A percentile compares a stretch with the other conserved stretches of the same genome.
Conservation (phyloP, 1,139 yeast genomes). For the Sugiyamaella grinbergsii region DNA sequence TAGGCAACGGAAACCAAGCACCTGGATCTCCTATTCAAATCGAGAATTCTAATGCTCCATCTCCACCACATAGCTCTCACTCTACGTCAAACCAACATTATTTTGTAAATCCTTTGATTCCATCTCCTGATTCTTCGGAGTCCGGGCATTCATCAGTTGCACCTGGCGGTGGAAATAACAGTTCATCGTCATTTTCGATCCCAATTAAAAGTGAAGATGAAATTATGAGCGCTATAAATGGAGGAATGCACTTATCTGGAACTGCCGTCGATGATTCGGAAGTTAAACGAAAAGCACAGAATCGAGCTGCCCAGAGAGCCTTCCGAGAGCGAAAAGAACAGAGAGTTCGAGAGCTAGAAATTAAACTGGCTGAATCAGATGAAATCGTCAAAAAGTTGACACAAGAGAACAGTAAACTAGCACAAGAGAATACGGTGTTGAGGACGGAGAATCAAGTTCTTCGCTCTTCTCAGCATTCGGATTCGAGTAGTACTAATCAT, state of each 20-base stretch:
- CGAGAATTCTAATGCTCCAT: conserved; percentile 3
- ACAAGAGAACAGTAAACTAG: conserved; percentile 57
- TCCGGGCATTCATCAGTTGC: conserved; percentile 16
- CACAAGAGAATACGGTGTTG: conserved; percentile 56
- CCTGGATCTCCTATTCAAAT: not conserved
- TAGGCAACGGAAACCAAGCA: not conserved
- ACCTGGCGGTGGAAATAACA: not conserved
- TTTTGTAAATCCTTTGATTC: conserved; percentile 11
- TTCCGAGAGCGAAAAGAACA: conserved; percentile 84
- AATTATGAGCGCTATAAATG: not conserved
- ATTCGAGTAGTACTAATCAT: conserved; percentile 4
- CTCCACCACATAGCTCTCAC: conserved; percentile 12
- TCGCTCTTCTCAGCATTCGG: conserved; percentile 16
- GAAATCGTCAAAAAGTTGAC: conserved; percentile 55
- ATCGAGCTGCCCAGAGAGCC: conserved; percentile 88
- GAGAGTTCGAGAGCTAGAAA: conserved; percentile 66
- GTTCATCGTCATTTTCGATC: not conserved
- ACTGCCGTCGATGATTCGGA: conserved; percentile 48
- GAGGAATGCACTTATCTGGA: conserved; percentile 24
- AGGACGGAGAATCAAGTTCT: conserved; percentile 59
- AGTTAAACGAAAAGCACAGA: conserved; percentile 72
- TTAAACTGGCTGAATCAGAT: conserved; percentile 61
- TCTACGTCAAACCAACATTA: conserved; percentile 10
- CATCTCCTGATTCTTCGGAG: conserved; percentile 22
- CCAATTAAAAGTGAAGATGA: conserved; percentile 17